phyloP scores from a whole-genome alignment of 1,284 basidiomycete species.

The Caloboletus firmus region DNA sequence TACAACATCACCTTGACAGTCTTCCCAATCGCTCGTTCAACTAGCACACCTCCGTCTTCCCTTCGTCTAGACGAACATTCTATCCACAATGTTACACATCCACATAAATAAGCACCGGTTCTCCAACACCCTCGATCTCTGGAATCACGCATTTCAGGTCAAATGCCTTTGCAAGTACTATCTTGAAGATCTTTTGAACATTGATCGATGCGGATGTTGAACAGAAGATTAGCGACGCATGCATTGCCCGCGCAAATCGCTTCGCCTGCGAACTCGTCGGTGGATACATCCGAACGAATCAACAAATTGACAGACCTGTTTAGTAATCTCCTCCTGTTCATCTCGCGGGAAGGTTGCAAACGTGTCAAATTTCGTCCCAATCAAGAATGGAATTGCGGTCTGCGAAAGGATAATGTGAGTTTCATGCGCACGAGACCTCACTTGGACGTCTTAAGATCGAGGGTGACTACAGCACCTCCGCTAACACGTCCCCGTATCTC shows the following conservation, averaged over 20 bases:
- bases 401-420: slow-evolving; percentile 36
- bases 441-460: slow-evolving; percentile 4
- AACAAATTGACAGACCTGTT: slow-evolving; percentile 61
- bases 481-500: neutral
- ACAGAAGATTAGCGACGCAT: slow-evolving; percentile 97
- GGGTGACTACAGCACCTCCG: neutral
- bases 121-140: slow-evolving; percentile 92
- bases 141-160: slow-evolving; percentile 95
- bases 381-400: slow-evolving; percentile 95
- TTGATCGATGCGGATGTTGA: slow-evolving; percentile 98
- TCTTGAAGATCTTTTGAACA: slow-evolving; percentile 99
- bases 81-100: slow-evolving; percentile 64
- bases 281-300: slow-evolving; percentile 9
- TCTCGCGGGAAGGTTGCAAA: slow-evolving; percentile 95
- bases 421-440: slow-evolving; percentile 3
- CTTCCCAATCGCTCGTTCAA: slow-evolving; percentile 13
- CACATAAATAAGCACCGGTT: slow-evolving; percentile 89
- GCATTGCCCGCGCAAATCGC: slow-evolving; percentile 97
- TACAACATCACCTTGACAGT: slow-evolving; percentile 32
- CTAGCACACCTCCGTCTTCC: slow-evolving; percentile 16
- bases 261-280: slow-evolving; percentile 64
- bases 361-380: slow-evolving; percentile 97
- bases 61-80: slow-evolving; percentile 21
- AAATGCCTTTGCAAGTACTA: slow-evolving; percentile 87
- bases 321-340: slow-evolving; percentile 98